phyloP scores from a whole-genome alignment of 768 basidiomycete species.

The Boletellus ananas region DNA sequence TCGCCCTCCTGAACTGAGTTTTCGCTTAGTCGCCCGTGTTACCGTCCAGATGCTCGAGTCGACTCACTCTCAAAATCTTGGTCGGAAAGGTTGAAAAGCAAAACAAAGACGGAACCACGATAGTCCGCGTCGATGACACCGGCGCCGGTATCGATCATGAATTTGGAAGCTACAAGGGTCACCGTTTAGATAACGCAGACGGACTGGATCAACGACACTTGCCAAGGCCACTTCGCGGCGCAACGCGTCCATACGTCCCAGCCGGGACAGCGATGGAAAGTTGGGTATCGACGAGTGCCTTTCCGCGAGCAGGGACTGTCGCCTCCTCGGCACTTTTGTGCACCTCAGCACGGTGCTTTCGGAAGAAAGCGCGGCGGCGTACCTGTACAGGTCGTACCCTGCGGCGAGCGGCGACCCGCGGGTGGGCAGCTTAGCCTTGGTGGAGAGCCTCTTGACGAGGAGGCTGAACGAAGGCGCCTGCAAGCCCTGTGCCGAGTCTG shows the following conservation, averaged over 20 bases:
- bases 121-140: constrained; percentile 98
- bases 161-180: constrained; percentile 73
- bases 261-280: constrained; percentile 90
- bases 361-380: background rate
- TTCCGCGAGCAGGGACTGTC: constrained; percentile 81
- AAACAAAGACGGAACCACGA: constrained; percentile 83
- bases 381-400: constrained; percentile 96
- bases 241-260: constrained; percentile 95
- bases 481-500: constrained; percentile 31
- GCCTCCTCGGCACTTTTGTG: constrained; percentile 74
- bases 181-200: background rate
- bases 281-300: constrained; percentile 88
- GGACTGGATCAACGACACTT: constrained; percentile 22
- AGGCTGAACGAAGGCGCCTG: constrained; percentile 46
- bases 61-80: constrained; percentile 76
- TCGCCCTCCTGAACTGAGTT: constrained; percentile 83
- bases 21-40: background rate
- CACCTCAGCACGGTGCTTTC: constrained; percentile 1
- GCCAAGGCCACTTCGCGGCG: constrained; percentile 95
- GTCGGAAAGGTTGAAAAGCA: constrained; percentile 91
- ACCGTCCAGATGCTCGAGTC: background rate
- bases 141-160: constrained; percentile 97
- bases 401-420: constrained; percentile 84
- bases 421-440: constrained; percentile 79
- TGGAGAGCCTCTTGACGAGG: constrained; percentile 80